phyloP scores from a whole-genome alignment of 768 basidiomycete genomes.

The Boletus fagicola region DNA sequence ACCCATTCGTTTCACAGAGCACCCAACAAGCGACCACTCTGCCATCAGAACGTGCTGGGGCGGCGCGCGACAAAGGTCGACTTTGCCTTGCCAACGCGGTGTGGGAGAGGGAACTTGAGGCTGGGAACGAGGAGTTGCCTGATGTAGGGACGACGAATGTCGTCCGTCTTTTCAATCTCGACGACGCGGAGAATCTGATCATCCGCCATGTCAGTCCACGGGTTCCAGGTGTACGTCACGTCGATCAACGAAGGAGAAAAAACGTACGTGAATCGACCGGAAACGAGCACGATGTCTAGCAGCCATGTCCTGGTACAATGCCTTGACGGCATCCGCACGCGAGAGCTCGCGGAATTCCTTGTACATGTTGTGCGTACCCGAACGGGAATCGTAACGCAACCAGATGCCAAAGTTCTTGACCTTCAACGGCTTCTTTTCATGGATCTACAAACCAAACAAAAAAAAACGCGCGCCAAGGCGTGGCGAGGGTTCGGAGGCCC shows the following conservation, averaged over 20 bases:
- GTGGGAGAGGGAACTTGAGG: constrained; percentile 97
- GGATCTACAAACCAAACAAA: constrained; percentile 61
- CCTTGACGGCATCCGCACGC: constrained; percentile 93
- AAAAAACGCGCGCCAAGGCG: constrained; percentile 16
- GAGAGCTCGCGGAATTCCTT: constrained; percentile 97
- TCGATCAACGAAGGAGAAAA: not conserved
- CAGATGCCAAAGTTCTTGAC: constrained; percentile 99
- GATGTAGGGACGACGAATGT: constrained; percentile 96
- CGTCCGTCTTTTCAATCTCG: constrained; percentile 89
- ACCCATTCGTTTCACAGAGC: not conserved
- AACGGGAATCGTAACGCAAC: constrained; percentile 99
- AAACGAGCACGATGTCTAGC: constrained; percentile 98
- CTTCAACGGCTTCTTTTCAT: constrained; percentile 96
- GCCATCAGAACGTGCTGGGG: constrained; percentile 66
- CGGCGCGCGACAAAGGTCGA: constrained; percentile 80
- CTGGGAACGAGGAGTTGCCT: constrained; percentile 87
- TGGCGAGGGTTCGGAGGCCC: constrained; percentile 14
- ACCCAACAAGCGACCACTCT: not conserved
- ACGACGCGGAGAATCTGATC: constrained; percentile 92
- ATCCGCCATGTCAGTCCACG: not conserved
- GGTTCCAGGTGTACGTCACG: not conserved
- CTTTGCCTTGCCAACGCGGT: constrained; percentile 75
- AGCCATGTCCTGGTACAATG: constrained; percentile 99
- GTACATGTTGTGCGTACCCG: constrained; percentile 99
- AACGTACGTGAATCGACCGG: constrained; percentile 91